These are phyloP conservation scores for Puccinia brachypodii DNA, from an alignment of 1,284 basidiomycete species.

Conservation along the genomic window DNA sequence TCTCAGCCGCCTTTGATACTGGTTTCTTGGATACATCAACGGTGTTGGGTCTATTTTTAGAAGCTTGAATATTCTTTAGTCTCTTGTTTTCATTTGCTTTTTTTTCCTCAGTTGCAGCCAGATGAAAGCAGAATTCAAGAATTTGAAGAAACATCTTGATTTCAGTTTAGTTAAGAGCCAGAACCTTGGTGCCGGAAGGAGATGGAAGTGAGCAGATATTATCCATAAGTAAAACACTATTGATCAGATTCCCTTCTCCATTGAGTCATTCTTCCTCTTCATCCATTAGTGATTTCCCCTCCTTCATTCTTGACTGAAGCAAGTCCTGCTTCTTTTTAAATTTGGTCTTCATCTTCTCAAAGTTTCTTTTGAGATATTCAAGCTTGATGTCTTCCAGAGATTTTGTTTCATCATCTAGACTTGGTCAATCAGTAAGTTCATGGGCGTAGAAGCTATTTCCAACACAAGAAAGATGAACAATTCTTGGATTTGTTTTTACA, in stretches of 20 bases:
- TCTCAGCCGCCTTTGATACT: no score
- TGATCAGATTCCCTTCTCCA: constrained; percentile 2
- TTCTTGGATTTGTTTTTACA: not conserved
- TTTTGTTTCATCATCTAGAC: not conserved
- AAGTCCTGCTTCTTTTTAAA: not conserved
- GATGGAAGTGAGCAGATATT: not conserved
- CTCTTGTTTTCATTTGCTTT: not conserved
- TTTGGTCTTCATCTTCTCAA: not conserved
- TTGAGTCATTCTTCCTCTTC: constrained; percentile 1
- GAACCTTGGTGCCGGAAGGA: not conserved
- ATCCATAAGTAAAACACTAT: not conserved
- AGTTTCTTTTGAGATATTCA: not conserved
- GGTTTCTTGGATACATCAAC: no score
- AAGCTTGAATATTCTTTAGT: not conserved
- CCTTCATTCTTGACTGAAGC: not conserved
- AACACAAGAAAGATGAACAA: not conserved
- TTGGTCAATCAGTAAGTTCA: not conserved
- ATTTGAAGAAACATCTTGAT: not conserved
- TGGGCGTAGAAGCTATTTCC: not conserved
- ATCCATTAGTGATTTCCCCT: not conserved
- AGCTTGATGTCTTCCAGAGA: not conserved
- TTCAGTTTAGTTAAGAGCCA: not conserved
- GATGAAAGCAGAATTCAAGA: not conserved
- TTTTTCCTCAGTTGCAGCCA: not conserved
- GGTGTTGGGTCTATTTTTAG: no score